Conservation (phyloP, 2,329 filamentous ascomycete species). For the Colletotrichum sp. region DNA sequence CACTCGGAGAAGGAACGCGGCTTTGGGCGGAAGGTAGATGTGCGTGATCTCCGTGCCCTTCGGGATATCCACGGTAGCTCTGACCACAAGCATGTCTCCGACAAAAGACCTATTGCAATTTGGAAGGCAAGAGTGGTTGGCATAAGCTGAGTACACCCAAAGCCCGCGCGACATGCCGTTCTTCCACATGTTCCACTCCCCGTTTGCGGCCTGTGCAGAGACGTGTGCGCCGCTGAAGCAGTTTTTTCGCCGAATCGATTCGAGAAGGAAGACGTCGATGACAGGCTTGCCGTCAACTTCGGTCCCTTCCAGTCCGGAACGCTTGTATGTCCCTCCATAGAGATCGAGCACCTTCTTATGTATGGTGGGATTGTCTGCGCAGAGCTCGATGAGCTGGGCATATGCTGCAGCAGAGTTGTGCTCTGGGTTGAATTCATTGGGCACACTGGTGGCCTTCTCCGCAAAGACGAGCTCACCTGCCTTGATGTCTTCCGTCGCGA, state of each 20-base stretch:
- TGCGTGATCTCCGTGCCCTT: constrained; percentile 42
- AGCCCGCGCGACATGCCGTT: constrained; percentile 31
- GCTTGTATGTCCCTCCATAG: constrained; percentile 37
- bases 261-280: constrained; percentile 43
- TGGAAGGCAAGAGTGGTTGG: constrained; percentile 41
- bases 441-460: constrained; percentile 45
- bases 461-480: constrained; percentile 46
- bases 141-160: constrained; percentile 38
- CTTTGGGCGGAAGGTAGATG: constrained; percentile 40
- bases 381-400: constrained; percentile 42
- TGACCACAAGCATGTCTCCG: constrained; percentile 35
- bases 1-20: constrained; percentile 28
- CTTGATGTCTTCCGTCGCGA: constrained; percentile 39
- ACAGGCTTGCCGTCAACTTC: constrained; percentile 38
- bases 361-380: constrained; percentile 43
- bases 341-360: constrained; percentile 37
- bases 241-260: constrained; percentile 45
- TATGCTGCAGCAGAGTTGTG: constrained; percentile 48
- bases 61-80: constrained; percentile 40
- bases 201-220: constrained; percentile 32
- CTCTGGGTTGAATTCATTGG: constrained; percentile 45
- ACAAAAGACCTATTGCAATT: constrained; percentile 38
- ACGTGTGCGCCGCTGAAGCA: constrained; percentile 41
- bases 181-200: constrained; percentile 25
- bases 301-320: constrained; percentile 32